A percentile compares a stretch with the other conserved stretches of the same genome.
Evolutionary conservation across 208 protist species (phyloP).

Genomic region (Willaertia magna): DNA sequence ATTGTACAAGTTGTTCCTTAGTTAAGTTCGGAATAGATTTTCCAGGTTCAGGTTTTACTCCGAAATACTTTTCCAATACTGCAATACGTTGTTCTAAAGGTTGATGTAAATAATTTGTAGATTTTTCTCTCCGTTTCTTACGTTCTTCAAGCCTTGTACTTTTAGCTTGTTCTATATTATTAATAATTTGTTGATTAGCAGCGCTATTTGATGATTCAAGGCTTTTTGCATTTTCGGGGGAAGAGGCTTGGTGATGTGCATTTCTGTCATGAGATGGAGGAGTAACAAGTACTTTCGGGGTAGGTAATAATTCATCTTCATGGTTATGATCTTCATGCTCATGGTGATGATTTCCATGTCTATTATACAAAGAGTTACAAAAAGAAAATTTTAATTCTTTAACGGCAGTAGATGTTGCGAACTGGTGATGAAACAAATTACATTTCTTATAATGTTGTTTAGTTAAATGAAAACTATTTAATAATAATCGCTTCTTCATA

Average conservation of each 20-base stretch:
- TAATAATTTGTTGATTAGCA: background rate
- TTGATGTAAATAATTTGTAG: conserved; percentile 12
- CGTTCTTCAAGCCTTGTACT: background rate
- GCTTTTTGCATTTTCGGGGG: too few species aligned
- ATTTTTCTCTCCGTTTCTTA: background rate
- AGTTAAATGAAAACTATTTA: too few species aligned
- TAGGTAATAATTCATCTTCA: background rate
- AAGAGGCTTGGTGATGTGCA: too few species aligned
- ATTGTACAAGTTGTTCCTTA: background rate
- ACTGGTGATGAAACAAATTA: too few species aligned
- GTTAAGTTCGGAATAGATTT: background rate
- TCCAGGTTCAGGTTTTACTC: background rate
- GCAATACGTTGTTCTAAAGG: background rate
- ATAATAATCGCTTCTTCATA: too few species aligned
- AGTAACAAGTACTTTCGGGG: background rate
- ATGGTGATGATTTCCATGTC: background rate
- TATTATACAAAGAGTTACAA: background rate
- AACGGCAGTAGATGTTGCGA: too few species aligned
- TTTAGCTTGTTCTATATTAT: background rate
- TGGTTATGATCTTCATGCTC: background rate
- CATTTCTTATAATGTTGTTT: too few species aligned
- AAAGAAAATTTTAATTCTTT: too few species aligned
- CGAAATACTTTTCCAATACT: conserved; percentile 1
- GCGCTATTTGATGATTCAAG: background rate
- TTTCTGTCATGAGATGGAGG: too few species aligned